These are phyloP conservation scores for Lichtheimia ornata DNA, from an alignment of 371 early-diverging fungal genomes.

Conservation along the genomic window DNA sequence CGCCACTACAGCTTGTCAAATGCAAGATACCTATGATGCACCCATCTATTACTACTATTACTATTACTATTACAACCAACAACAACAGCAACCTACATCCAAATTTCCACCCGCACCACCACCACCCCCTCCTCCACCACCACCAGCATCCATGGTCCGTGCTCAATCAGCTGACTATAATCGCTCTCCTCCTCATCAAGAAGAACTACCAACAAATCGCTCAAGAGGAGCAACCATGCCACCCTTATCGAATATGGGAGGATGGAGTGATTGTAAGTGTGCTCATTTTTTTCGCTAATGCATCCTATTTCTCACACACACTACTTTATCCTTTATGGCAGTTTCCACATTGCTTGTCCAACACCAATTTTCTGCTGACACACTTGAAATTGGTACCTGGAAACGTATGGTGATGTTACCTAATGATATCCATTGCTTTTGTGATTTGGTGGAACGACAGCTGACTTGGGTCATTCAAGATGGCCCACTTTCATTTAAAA, in stretches of 20 bases:
- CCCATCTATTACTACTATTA: constrained; percentile 47
- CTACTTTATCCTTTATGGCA: no score
- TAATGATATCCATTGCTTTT: constrained; percentile 62
- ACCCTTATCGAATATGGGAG: constrained; percentile 2
- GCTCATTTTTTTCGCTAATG: neutral
- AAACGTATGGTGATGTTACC: constrained; percentile 61
- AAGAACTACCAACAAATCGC: constrained; percentile 6
- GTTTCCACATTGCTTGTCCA: neutral
- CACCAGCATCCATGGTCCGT: constrained; percentile 10
- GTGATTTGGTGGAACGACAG: constrained; percentile 46
- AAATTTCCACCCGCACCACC: constrained; percentile 6
- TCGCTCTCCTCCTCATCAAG: neutral
- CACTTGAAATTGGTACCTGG: constrained; percentile 78
- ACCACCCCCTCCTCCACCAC: constrained; percentile 14
- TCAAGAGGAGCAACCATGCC: constrained; percentile 18
- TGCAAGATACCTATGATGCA: constrained; percentile 23
- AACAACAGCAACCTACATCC: constrained; percentile 24
- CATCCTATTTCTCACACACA: neutral
- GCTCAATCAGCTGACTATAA: constrained; percentile 9
- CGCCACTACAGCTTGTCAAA: constrained; percentile 44
- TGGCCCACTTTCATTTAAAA: constrained; percentile 64
- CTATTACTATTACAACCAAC: constrained; percentile 46
- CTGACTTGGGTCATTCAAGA: constrained; percentile 73
- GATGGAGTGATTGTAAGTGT: constrained; percentile 11
- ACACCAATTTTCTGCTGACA: constrained; percentile 48